A percentile compares a stretch with the other conserved stretches of the same genome.
These are phyloP conservation scores for Suillus weaverae DNA, from an alignment of 768 basidiomycete species.

Conservation along the genomic window DNA sequence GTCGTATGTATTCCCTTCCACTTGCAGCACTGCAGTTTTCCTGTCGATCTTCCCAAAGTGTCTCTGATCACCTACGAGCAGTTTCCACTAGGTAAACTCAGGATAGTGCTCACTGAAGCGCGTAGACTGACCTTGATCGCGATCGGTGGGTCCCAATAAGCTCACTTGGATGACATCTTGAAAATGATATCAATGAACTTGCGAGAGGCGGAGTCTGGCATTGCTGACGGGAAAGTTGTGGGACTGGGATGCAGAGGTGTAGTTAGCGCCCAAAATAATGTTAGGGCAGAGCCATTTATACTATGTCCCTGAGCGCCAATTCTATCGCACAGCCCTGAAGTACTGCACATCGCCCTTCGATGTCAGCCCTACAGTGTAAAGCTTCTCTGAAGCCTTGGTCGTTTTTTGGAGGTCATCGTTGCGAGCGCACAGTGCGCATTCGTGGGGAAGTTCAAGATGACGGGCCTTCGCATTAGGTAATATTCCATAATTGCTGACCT, in stretches of 20 bases:
- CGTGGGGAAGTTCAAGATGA: not conserved
- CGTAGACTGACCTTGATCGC: slow-evolving; percentile 27
- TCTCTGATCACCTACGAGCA: slow-evolving; percentile 34
- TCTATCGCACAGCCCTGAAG: not conserved
- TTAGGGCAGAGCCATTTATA: not conserved
- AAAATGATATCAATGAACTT: slow-evolving; percentile 38
- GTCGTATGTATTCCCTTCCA: slow-evolving; percentile 35
- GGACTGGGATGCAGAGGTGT: not conserved
- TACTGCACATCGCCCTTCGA: not conserved
- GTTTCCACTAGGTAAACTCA: not conserved
- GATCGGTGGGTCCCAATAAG: slow-evolving; percentile 39
- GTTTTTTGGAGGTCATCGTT: not conserved
- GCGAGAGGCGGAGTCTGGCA: slow-evolving; percentile 14
- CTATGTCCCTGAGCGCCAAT: not conserved
- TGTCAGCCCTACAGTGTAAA: not conserved
- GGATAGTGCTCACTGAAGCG: not conserved
- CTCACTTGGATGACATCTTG: slow-evolving; percentile 34
- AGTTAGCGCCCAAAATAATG: not conserved
- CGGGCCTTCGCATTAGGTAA: too few species aligned
- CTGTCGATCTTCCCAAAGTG: slow-evolving; percentile 32
- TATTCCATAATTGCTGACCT: too few species aligned
- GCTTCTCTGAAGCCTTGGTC: not conserved
- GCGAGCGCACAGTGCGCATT: not conserved
- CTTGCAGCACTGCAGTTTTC: slow-evolving; percentile 28
- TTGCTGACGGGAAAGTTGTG: not conserved